A percentile compares a stretch with the other conserved stretches of the same genome.
Conservation (phyloP, 2,329 filamentous ascomycete genomes). For the Bipolaris oryzae region DNA sequence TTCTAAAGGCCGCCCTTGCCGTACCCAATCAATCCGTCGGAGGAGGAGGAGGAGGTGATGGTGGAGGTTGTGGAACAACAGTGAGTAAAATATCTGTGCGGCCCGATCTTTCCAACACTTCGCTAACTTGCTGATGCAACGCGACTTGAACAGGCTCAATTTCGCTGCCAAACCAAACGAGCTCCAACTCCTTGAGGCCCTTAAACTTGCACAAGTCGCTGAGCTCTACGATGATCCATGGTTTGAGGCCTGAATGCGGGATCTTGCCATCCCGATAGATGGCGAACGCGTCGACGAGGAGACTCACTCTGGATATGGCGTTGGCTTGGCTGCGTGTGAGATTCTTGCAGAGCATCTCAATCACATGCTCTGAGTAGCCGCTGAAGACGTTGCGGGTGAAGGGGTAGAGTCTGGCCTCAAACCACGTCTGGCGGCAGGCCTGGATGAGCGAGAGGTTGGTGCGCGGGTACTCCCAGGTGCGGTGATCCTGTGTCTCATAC, state of each 20-base stretch:
- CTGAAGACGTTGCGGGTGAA: not conserved
- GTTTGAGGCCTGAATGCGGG: constrained; percentile 2
- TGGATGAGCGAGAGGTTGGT: not conserved
- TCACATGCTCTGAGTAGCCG: constrained; percentile 3
- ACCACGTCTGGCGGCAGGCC: constrained; percentile 15
- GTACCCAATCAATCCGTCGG: too few species aligned
- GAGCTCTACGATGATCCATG: constrained; percentile 4
- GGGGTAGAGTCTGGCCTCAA: constrained; percentile 5
- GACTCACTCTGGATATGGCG: not conserved
- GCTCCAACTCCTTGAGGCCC: not conserved
- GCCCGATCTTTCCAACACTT: constrained; percentile 1
- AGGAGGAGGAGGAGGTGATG: too few species aligned
- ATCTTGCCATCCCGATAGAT: constrained; percentile 6
- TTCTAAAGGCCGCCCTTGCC: too few species aligned
- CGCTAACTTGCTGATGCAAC: not conserved
- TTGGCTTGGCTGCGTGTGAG: not conserved
- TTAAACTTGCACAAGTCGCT: not conserved
- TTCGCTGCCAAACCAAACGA: constrained; percentile 7
- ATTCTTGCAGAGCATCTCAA: constrained; percentile 3
- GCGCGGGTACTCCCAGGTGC: constrained; percentile 4
- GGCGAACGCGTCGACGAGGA: constrained; percentile 5
- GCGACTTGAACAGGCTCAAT: not conserved
- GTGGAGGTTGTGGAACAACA: not conserved
- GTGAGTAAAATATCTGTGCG: not conserved
- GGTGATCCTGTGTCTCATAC: not conserved